Percentiles rank a stretch among this genome's conserved stretches.
Conservation (phyloP, 23 red algal species). For the Gracilaria caudata region DNA sequence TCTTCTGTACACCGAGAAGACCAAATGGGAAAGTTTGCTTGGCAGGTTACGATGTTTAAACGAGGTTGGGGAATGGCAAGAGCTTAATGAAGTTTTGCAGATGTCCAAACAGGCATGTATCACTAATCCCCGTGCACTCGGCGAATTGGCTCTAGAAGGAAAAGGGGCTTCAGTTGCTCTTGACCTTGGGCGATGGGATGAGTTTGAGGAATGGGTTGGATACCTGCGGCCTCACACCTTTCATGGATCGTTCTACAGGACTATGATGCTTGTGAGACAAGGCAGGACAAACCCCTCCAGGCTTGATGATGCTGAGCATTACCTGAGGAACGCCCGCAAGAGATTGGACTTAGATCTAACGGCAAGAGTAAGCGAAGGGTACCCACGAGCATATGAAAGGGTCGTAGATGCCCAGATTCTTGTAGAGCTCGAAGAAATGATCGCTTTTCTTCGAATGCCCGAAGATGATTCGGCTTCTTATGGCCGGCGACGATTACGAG, state of each 20-base stretch:
- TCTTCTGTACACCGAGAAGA: conserved; percentile 38
- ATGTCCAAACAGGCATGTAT: conserved; percentile 54
- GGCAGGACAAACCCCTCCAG: conserved; percentile 34
- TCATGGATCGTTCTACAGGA: conserved; percentile 77
- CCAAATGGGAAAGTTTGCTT: conserved; percentile 56
- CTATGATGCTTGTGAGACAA: conserved; percentile 69
- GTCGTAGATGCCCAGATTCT: conserved; percentile 87
- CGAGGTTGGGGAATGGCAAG: conserved; percentile 88
- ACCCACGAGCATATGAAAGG: conserved; percentile 91
- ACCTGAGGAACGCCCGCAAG: conserved; percentile 65
- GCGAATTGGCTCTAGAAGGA: conserved; percentile 61
- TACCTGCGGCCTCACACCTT: conserved; percentile 50
- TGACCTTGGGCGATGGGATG: conserved; percentile 86
- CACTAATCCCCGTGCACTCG: conserved; percentile 10
- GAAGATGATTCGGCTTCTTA: conserved; percentile 22
- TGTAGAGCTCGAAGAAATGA: conserved; percentile 90
- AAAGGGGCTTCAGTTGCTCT: conserved; percentile 84
- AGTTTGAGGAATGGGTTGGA: conserved; percentile 86
- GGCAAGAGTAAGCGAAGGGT: conserved; percentile 91
- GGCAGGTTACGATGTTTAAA: conserved; percentile 86
- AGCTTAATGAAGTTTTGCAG: conserved; percentile 73
- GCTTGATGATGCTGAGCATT: conserved; percentile 64
- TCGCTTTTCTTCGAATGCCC: conserved; percentile 62
- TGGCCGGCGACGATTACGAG: conserved; percentile 54
- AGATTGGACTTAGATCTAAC: conserved; percentile 81